phyloP scores from a whole-genome alignment of 2,329 filamentous ascomycete species.

The Aspergillus fumigatiaffinis region DNA sequence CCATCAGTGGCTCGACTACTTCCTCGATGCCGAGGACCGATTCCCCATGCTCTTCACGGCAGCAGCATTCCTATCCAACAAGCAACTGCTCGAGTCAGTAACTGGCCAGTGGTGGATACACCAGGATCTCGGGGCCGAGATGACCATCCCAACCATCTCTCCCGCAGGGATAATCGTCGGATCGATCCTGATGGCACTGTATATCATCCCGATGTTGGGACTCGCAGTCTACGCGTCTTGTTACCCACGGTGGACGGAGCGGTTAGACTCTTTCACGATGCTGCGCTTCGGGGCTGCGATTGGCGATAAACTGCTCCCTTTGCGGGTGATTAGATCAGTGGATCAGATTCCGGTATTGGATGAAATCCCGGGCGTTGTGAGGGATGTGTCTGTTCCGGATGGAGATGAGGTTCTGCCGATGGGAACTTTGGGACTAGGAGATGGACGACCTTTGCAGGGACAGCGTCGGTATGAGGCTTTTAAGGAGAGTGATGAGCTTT shows the following conservation, averaged over 20 bases:
- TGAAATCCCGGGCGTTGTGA: neutral
- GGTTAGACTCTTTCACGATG: conserved; percentile 18
- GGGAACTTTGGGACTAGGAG: neutral
- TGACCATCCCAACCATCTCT: conserved; percentile 2
- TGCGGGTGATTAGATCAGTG: neutral
- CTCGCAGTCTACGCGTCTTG: conserved; percentile 11
- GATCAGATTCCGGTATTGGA: neutral
- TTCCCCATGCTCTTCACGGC: neutral
- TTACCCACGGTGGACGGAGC: conserved; percentile 13
- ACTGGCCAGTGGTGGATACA: neutral
- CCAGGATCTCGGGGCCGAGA: conserved; percentile 3
- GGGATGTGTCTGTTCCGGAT: neutral
- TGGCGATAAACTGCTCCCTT: neutral
- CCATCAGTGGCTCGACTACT: neutral
- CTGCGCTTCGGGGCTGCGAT: conserved; percentile 15
- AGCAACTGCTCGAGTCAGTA: neutral
- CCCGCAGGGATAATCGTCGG: conserved; percentile 7
- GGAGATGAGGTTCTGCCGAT: neutral
- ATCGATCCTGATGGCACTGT: conserved; percentile 8
- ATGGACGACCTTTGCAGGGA: neutral
- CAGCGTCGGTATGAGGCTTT: neutral
- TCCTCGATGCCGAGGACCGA: neutral
- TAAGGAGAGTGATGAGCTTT: neutral
- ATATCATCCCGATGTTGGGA: conserved; percentile 10
- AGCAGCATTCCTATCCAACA: neutral